These are phyloP conservation scores for Neocucurbitaria cava DNA, from an alignment of 2,329 filamentous ascomycete species.

Conservation along the genomic window DNA sequence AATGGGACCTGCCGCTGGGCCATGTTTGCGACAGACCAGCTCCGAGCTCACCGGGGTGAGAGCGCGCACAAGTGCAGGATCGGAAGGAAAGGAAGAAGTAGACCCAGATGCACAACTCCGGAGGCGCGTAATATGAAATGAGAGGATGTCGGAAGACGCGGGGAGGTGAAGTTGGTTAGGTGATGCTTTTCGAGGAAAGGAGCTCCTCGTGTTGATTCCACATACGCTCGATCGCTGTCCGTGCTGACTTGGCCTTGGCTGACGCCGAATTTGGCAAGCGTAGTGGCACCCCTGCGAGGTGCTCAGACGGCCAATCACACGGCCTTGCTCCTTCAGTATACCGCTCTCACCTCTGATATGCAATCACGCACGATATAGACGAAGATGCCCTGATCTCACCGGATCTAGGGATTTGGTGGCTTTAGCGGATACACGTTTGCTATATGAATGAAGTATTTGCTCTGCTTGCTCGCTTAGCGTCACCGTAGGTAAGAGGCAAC, in stretches of 20 bases:
- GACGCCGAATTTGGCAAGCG: conserved; percentile 12
- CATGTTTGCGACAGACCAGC: conserved; percentile 56
- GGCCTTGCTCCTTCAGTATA: neutral
- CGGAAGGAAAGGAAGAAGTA: conserved; percentile 44
- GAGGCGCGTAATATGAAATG: conserved; percentile 48
- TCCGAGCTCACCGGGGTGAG: conserved; percentile 48
- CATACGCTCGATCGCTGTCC: conserved; percentile 22
- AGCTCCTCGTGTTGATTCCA: conserved; percentile 32
- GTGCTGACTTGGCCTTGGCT: conserved; percentile 19
- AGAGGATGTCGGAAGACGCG: conserved; percentile 38
- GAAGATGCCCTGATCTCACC: too few species aligned
- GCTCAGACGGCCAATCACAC: conserved; percentile 1
- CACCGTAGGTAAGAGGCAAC: neutral
- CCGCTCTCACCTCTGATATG: neutral
- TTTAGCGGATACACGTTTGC: neutral
- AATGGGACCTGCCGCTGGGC: conserved; percentile 89
- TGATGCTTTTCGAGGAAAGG: conserved; percentile 37
- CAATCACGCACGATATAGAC: too few species aligned
- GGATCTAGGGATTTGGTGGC: too few species aligned
- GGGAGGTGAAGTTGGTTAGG: conserved; percentile 31
- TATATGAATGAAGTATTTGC: neutral
- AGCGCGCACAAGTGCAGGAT: conserved; percentile 39
- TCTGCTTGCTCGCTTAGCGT: neutral
- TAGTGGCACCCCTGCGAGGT: neutral
- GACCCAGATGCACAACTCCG: conserved; percentile 48